These are phyloP conservation scores for Cercis canadensis DNA, from an alignment of 306 rosid genomes.

Conservation along the genomic window DNA sequence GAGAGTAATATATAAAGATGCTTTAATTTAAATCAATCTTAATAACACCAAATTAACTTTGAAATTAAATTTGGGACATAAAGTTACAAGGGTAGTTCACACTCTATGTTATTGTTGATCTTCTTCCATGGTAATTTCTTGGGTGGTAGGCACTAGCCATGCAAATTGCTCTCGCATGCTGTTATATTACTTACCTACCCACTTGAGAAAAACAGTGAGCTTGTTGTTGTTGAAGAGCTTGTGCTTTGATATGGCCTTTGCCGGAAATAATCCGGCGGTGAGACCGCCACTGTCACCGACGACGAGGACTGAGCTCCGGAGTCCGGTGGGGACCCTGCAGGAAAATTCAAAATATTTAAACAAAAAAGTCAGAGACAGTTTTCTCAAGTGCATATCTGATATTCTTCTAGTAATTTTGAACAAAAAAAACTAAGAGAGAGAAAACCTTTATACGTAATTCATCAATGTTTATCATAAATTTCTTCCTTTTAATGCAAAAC, in stretches of 20 bases:
- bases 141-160: constrained; percentile 28
- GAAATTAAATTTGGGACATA: constrained; percentile 33
- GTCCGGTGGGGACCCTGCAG: constrained; percentile 69
- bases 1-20: constrained; percentile 26
- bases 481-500: too few relatives aligned
- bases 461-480: too few relatives aligned
- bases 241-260: constrained; percentile 61
- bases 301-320: constrained; percentile 69
- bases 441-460: too few relatives aligned
- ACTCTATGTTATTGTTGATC: constrained; percentile 36
- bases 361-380: too few relatives aligned
- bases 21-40: constrained; percentile 18
- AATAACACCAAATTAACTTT: constrained; percentile 18
- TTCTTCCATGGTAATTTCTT: constrained; percentile 38
- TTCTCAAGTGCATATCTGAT: too few relatives aligned
- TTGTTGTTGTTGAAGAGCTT: constrained; percentile 63
- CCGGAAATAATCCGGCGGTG: constrained; percentile 82
- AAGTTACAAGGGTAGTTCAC: constrained; percentile 35
- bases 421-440: too few relatives aligned
- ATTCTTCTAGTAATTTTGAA: too few relatives aligned
- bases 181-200: constrained; percentile 40
- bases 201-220: constrained; percentile 78
- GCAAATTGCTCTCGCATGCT: constrained; percentile 44
- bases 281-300: constrained; percentile 81
- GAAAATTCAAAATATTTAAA: constrained; percentile 1